phyloP scores from a whole-genome alignment of 352 stramenopile genomes.

The Globisporangium heterothallicum region DNA sequence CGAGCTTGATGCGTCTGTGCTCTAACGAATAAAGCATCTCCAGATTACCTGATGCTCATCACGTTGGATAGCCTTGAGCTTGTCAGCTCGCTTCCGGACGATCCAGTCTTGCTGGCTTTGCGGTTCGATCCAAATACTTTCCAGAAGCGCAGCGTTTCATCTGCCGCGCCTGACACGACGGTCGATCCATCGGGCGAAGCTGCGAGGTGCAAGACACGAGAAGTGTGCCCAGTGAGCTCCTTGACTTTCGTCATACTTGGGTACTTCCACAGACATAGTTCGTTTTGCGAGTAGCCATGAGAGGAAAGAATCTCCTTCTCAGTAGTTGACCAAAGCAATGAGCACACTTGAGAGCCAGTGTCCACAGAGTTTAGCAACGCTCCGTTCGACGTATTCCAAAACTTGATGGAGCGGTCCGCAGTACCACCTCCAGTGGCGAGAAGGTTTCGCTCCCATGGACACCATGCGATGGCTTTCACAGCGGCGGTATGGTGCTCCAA shows the following conservation, averaged over 20 bases:
- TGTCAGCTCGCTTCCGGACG: conserved; percentile 42
- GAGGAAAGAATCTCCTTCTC: conserved; percentile 96
- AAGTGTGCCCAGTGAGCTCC: conserved; percentile 96
- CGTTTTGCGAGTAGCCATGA: conserved; percentile 97
- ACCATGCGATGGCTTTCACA: conserved; percentile 99
- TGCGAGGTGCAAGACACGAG: conserved; percentile 95
- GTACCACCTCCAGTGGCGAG: conserved; percentile 97
- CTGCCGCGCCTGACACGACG: conserved; percentile 96
- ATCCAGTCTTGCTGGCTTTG: conserved; percentile 61
- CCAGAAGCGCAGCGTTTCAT: conserved; percentile 99
- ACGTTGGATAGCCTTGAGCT: conserved; percentile 69
- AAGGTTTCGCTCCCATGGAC: conserved; percentile 95
- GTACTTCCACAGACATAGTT: conserved; percentile 99
- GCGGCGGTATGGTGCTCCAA: conserved; percentile 96
- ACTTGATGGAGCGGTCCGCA: conserved; percentile 98
- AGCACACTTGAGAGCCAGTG: conserved; percentile 97
- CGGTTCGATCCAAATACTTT: conserved; percentile 94
- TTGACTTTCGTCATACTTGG: conserved; percentile 97
- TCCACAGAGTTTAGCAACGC: conserved; percentile 96
- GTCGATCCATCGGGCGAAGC: conserved; percentile 95
- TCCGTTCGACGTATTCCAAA: conserved; percentile 96
- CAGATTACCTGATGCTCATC: conserved; percentile 75
- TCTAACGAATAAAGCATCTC: not conserved
- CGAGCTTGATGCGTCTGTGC: not conserved
- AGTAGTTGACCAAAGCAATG: conserved; percentile 90